Evolutionary conservation across 495 filamentous ascomycete genomes (phyloP).

Genomic region (Ascobolus immersus): DNA sequence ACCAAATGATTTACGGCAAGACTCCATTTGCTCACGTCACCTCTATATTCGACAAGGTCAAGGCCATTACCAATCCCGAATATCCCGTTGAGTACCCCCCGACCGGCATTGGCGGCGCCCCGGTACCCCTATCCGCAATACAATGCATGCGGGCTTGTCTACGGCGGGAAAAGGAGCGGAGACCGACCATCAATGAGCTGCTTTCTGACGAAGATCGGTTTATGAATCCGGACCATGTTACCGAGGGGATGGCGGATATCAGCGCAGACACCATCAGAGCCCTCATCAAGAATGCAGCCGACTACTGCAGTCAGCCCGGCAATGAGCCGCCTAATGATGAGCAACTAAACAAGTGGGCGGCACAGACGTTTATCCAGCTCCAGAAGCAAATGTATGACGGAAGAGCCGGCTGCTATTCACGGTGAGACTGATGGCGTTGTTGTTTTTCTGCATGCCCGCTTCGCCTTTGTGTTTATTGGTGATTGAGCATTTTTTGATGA

Average conservation of each 20-base stretch:
- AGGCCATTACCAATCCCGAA: constrained; percentile 72
- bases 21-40: constrained; percentile 81
- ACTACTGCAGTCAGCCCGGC: too few species aligned
- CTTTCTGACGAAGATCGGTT: constrained; percentile 49
- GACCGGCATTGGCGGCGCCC: constrained; percentile 43
- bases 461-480: too few species aligned
- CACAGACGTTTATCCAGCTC: too few species aligned
- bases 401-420: too few species aligned
- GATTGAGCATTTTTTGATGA: too few species aligned
- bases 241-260: constrained; percentile 31
- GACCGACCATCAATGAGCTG: constrained; percentile 56
- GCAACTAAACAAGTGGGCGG: too few species aligned
- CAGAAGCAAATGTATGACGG: too few species aligned
- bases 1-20: constrained; percentile 87
- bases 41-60: constrained; percentile 45
- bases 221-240: constrained; percentile 43
- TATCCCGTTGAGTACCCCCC: constrained; percentile 62
- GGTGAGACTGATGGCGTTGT: too few species aligned
- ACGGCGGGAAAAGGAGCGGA: constrained; percentile 44
- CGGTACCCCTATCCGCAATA: constrained; percentile 43
- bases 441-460: too few species aligned
- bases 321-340: too few species aligned
- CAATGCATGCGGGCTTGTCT: constrained; percentile 56
- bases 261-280: constrained; percentile 37
- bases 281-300: constrained; percentile 39